Evolutionary conservation across 768 basidiomycete species (phyloP).

Genomic region (Nevesoporus exiguus): DNA sequence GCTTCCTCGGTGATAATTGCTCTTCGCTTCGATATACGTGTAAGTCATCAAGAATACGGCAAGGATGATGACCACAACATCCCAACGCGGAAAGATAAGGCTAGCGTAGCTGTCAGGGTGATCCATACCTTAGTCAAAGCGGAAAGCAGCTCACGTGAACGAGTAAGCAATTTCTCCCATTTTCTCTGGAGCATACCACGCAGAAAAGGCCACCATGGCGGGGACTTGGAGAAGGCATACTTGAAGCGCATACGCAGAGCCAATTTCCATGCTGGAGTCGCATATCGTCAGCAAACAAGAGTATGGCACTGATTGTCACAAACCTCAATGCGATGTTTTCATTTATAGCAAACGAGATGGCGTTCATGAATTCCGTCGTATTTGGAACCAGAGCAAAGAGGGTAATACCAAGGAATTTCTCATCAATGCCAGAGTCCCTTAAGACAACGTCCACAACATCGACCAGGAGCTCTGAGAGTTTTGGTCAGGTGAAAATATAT

Average conservation of each 20-base stretch:
- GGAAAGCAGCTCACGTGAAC: slow-evolving; percentile 72
- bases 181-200: slow-evolving; percentile 83
- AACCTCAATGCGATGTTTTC: slow-evolving; percentile 96
- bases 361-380: slow-evolving; percentile 99
- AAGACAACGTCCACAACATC: slow-evolving; percentile 95
- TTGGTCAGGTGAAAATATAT: slow-evolving; percentile 1
- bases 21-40: slow-evolving; percentile 98
- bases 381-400: slow-evolving; percentile 97
- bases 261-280: slow-evolving; percentile 88
- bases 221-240: slow-evolving; percentile 97
- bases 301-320: slow-evolving; percentile 12
- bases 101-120: slow-evolving; percentile 39
- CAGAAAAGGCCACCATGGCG: slow-evolving; percentile 98
- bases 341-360: slow-evolving; percentile 94
- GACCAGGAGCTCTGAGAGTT: slow-evolving; percentile 74
- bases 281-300: slow-evolving; percentile 1
- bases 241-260: slow-evolving; percentile 97
- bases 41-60: slow-evolving; percentile 98
- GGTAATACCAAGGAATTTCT: slow-evolving; percentile 96
- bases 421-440: slow-evolving; percentile 87
- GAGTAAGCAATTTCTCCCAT: slow-evolving; percentile 87
- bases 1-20: slow-evolving; percentile 96
- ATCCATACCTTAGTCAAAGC: not conserved
- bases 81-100: slow-evolving; percentile 98
- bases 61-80: slow-evolving; percentile 89